A percentile compares a stretch with the other conserved stretches of the same genome.
Conservation (phyloP, 768 basidiomycete species). For the Asterophora lycoperdoides region DNA sequence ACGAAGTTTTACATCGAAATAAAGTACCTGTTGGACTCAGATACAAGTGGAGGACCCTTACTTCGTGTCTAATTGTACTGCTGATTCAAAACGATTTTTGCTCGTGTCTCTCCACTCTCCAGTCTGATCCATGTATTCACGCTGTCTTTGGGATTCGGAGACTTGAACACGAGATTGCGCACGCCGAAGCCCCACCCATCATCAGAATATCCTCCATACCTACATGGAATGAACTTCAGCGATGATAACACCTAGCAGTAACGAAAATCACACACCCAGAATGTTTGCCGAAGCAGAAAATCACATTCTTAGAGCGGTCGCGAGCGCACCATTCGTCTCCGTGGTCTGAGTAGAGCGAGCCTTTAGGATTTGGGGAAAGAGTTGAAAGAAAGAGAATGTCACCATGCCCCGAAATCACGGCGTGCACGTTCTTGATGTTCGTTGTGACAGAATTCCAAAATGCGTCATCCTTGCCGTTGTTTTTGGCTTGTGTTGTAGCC, state of each 20-base stretch:
- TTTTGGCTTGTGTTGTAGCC: conserved; percentile 35
- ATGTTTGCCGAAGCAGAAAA: conserved; percentile 78
- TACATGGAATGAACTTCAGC: conserved; percentile 19
- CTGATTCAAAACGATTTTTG: conserved; percentile 46
- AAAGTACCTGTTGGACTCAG: too few species aligned
- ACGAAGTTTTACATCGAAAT: too few species aligned
- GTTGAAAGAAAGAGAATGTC: conserved; percentile 8
- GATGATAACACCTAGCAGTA: neutral
- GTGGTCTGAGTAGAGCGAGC: conserved; percentile 44
- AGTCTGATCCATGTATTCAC: conserved; percentile 64
- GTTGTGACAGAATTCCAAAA: conserved; percentile 62
- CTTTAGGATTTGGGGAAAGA: neutral
- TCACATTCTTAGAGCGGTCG: conserved; percentile 54
- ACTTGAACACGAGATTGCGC: conserved; percentile 57
- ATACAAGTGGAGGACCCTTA: too few species aligned
- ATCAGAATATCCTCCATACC: conserved; percentile 62
- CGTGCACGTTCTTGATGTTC: conserved; percentile 62
- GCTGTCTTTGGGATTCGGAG: conserved; percentile 38
- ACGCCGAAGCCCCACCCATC: conserved; percentile 61
- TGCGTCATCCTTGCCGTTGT: conserved; percentile 43
- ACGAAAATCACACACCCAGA: conserved; percentile 47
- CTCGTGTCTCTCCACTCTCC: conserved; percentile 54
- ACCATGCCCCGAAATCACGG: conserved; percentile 72
- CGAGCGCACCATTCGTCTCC: conserved; percentile 79
- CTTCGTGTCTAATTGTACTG: conserved; percentile 23